These are phyloP conservation scores for Thelonectria discophora DNA, from an alignment of 2,329 filamentous ascomycete genomes.

Conservation along the genomic window DNA sequence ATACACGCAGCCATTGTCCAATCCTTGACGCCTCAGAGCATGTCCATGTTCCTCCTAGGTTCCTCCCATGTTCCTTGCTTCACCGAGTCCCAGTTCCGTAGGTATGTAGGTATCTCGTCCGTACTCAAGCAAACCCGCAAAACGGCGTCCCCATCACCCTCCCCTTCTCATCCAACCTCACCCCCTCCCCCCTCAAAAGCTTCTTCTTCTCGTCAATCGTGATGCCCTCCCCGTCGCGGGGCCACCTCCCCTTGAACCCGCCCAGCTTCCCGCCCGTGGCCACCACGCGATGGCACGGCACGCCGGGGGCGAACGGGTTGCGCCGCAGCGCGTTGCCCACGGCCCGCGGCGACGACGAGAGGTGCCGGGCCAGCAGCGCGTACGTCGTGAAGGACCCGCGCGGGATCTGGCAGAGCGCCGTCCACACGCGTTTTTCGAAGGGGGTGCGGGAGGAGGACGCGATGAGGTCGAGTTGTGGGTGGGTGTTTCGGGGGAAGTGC, in stretches of 20 bases:
- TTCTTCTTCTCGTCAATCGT: constrained; percentile 71
- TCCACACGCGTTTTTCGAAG: constrained; percentile 73
- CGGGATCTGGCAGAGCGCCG: constrained; percentile 79
- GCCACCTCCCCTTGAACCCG: constrained; percentile 75
- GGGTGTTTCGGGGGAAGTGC: constrained; percentile 40
- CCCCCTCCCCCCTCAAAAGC: constrained; percentile 70
- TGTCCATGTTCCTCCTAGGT: no score
- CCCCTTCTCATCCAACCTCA: constrained; percentile 68
- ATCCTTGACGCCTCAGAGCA: not conserved
- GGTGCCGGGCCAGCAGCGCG: constrained; percentile 71
- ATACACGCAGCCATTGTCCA: not conserved
- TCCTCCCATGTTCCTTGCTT: not conserved
- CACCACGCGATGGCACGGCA: constrained; percentile 84
- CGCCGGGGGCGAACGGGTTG: constrained; percentile 84
- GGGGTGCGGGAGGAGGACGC: constrained; percentile 55
- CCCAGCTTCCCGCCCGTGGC: constrained; percentile 76
- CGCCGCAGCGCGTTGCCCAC: constrained; percentile 79
- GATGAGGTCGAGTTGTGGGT: constrained; percentile 56
- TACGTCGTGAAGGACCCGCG: constrained; percentile 81
- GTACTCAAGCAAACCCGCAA: constrained; percentile 33
- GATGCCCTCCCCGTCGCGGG: constrained; percentile 67
- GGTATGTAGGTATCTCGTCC: no score
- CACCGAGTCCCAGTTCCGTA: no score
- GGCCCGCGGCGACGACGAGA: constrained; percentile 77
- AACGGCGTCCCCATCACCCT: constrained; percentile 67